A percentile compares a stretch with the other conserved stretches of the same genome.
Conservation (phyloP, 148 eudicot genomes). For the Rhododendron molle region DNA sequence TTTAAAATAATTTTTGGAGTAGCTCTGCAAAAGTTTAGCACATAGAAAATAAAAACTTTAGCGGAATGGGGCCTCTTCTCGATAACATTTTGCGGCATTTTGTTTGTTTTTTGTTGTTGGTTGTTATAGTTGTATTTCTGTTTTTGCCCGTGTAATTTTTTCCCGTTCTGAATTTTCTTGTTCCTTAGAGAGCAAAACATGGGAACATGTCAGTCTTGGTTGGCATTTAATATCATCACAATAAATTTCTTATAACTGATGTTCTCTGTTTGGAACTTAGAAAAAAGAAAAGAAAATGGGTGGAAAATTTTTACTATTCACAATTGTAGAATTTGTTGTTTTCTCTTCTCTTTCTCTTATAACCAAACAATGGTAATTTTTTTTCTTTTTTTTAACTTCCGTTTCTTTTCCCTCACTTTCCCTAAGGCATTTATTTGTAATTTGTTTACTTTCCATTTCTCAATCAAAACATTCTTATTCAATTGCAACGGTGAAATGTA, state of each 20-base stretch:
- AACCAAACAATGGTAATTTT: too few species aligned
- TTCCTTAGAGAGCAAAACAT: neutral
- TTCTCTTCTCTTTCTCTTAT: neutral
- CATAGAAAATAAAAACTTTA: too few species aligned
- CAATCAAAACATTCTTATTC: neutral
- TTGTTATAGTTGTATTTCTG: neutral
- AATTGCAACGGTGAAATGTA: neutral
- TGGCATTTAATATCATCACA: neutral
- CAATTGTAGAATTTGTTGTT: too few species aligned
- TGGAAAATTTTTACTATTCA: too few species aligned
- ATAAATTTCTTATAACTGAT: neutral
- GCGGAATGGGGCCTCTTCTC: too few species aligned
- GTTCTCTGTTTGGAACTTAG: neutral
- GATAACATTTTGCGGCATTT: neutral
- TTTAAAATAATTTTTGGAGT: too few species aligned
- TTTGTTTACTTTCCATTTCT: neutral
- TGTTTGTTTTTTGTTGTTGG: neutral
- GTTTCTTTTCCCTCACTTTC: too few species aligned
- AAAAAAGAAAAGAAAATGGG: too few species aligned
- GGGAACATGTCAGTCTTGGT: neutral
- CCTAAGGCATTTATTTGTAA: neutral
- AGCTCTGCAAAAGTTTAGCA: too few species aligned
- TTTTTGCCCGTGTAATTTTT: neutral
- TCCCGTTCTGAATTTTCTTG: neutral
- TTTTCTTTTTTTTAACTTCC: too few species aligned